Evolutionary conservation across 345 rosid genomes (phyloP).

Genomic region (Citrus sinensis): DNA sequence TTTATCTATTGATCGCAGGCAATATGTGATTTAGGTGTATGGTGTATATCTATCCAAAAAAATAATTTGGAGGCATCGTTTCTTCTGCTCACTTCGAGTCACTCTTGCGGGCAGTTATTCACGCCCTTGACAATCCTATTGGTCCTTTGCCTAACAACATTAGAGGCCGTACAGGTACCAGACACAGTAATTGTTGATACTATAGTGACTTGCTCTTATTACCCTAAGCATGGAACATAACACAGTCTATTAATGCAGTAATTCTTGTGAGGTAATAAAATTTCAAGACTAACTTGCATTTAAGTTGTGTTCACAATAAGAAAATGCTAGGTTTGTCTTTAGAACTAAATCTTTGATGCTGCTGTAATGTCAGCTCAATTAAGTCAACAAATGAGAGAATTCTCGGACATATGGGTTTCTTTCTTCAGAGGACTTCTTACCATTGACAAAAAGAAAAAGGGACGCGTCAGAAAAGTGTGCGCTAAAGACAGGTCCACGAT

Average conservation of each 20-base stretch:
- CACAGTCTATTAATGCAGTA: background rate
- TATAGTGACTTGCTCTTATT: background rate
- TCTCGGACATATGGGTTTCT: constrained; percentile 52
- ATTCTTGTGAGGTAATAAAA: background rate
- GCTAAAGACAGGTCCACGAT: constrained; percentile 37
- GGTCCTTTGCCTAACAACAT: constrained; percentile 19
- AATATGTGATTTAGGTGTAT: constrained; percentile 47
- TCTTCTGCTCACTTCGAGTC: constrained; percentile 31
- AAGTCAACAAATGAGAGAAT: constrained; percentile 43
- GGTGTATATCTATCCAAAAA: constrained; percentile 60
- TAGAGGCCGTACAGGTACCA: constrained; percentile 55
- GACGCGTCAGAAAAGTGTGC: constrained; percentile 52
- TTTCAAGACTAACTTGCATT: background rate
- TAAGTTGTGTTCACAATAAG: background rate
- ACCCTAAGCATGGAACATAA: background rate
- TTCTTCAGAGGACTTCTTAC: constrained; percentile 58
- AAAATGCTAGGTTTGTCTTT: constrained; percentile 28
- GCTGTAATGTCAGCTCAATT: constrained; percentile 11
- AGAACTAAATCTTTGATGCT: background rate
- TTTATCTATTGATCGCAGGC: constrained; percentile 32
- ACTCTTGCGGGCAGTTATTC: constrained; percentile 40
- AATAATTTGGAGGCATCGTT: constrained; percentile 26
- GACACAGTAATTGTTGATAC: background rate
- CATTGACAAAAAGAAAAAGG: constrained; percentile 48
- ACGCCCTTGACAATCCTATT: constrained; percentile 26